A percentile compares a stretch with the other conserved stretches of the same genome.
Evolutionary conservation across 768 basidiomycete species (phyloP).

Genomic region (Nevesoporus exiguus): DNA sequence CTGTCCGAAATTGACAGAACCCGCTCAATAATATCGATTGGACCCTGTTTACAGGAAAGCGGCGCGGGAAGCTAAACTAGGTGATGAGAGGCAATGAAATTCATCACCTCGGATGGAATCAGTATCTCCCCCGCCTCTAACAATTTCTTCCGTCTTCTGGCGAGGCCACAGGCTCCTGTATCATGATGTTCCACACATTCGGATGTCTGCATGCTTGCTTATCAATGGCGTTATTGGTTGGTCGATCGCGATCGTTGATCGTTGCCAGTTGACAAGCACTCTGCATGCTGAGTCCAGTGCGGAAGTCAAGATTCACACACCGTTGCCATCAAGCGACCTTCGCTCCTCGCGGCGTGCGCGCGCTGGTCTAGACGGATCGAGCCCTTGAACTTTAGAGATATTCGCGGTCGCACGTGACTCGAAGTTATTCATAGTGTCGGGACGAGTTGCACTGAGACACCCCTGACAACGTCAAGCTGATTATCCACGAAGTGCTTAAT

Average conservation of each 20-base stretch:
- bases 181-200: background rate
- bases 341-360: too few species aligned
- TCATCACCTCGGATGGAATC: too few species aligned
- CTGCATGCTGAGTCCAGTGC: background rate
- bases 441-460: too few species aligned
- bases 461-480: background rate
- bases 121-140: too few species aligned
- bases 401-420: background rate
- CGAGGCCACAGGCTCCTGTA: background rate
- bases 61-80: too few species aligned
- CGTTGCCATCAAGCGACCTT: background rate
- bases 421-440: background rate
- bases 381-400: background rate
- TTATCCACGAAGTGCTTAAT: background rate
- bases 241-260: too few species aligned
- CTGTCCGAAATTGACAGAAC: too few species aligned
- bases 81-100: too few species aligned
- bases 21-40: too few species aligned
- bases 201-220: background rate
- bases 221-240: too few species aligned
- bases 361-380: background rate
- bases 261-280: background rate
- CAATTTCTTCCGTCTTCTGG: too few species aligned
- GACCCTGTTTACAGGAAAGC: too few species aligned
- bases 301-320: background rate